phyloP scores from a whole-genome alignment of 176 grass and related monocot genomes.

The Musa itinerans region DNA sequence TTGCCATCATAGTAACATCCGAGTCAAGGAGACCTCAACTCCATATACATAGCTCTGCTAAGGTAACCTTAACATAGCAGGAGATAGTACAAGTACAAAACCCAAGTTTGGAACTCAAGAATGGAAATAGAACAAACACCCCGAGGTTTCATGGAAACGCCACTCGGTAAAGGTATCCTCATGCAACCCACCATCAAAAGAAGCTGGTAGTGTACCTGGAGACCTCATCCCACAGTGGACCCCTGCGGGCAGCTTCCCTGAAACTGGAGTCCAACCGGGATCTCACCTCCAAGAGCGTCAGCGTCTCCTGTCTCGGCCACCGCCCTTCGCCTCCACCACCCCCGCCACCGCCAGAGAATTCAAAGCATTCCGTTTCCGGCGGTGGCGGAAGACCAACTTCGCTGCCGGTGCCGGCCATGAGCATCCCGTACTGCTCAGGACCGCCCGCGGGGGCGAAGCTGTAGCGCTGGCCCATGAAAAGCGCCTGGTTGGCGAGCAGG shows the following conservation, averaged over 20 bases:
- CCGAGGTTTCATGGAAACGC: too few relatives aligned
- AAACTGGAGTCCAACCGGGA: conserved; percentile 69
- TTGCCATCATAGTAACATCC: too few relatives aligned
- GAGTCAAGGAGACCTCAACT: too few relatives aligned
- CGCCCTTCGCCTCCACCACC: not conserved
- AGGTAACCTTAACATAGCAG: too few relatives aligned
- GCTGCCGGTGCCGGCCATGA: not conserved
- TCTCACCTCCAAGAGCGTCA: conserved; percentile 76
- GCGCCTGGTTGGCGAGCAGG: not conserved
- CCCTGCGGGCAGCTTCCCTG: conserved; percentile 61
- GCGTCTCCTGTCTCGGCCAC: conserved; percentile 83
- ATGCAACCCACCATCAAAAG: too few relatives aligned
- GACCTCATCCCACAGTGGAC: conserved; percentile 74
- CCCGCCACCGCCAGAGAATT: not conserved
- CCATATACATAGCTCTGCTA: too few relatives aligned
- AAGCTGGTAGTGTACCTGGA: conserved; percentile 41
- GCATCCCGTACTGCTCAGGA: not conserved
- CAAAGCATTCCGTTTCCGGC: not conserved
- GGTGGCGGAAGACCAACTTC: not conserved
- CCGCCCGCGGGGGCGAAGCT: not conserved
- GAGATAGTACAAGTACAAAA: too few relatives aligned
- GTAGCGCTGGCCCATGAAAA: not conserved
- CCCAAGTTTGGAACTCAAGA: too few relatives aligned
- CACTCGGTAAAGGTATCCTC: too few relatives aligned
- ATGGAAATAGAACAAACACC: too few relatives aligned